phyloP scores from a whole-genome alignment of 1,139 yeast genomes.

The Debaryomyces coudertii region DNA sequence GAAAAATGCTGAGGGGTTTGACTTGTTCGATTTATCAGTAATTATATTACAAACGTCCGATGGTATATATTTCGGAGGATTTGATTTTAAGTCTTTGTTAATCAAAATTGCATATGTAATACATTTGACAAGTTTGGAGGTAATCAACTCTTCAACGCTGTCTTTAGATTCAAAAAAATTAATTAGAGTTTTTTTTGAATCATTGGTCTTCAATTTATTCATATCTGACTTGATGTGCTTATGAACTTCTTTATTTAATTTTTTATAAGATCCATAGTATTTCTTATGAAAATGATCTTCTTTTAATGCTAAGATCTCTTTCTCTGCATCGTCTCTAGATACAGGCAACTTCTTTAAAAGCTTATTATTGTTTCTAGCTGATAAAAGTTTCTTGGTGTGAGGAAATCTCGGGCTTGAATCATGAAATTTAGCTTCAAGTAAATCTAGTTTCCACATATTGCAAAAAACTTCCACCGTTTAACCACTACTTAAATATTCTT shows the following conservation, averaged over 20 bases:
- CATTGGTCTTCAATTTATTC: constrained; percentile 22
- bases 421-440: constrained; percentile 52
- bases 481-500: not conserved
- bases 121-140: constrained; percentile 38
- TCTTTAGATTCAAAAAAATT: constrained; percentile 25
- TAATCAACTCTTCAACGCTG: constrained; percentile 29
- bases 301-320: constrained; percentile 49
- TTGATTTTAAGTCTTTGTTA: constrained; percentile 28
- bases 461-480: constrained; percentile 14
- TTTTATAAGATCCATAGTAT: constrained; percentile 49
- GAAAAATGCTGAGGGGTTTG: constrained; percentile 55
- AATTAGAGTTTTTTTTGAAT: constrained; percentile 21
- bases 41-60: constrained; percentile 26
- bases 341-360: constrained; percentile 46
- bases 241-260: constrained; percentile 40
- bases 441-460: constrained; percentile 52
- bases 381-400: constrained; percentile 52
- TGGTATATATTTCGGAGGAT: constrained; percentile 40
- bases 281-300: constrained; percentile 52
- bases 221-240: constrained; percentile 31
- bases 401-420: constrained; percentile 53
- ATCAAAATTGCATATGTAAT: constrained; percentile 27
- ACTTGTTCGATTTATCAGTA: constrained; percentile 28
- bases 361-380: constrained; percentile 50
- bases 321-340: constrained; percentile 43